phyloP scores from a whole-genome alignment of 495 filamentous ascomycete genomes.

The Hyaloscypha hepaticicola region DNA sequence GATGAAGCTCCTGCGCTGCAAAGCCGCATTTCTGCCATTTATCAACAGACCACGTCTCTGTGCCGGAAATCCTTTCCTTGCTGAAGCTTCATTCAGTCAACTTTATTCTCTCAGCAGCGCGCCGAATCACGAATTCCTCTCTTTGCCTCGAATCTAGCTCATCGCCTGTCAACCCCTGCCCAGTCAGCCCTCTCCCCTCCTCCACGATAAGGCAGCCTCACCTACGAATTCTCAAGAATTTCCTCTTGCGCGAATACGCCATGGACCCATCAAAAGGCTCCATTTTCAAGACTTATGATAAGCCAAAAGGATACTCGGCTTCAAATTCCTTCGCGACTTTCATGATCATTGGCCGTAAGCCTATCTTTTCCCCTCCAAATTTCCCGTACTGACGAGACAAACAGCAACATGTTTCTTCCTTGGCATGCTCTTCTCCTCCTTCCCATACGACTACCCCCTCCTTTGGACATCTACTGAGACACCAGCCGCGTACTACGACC shows the following conservation, averaged over 20 bases:
- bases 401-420: constrained; percentile 70
- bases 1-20: background rate
- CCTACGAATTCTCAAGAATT: background rate
- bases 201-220: constrained; percentile 15
- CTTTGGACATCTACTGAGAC: constrained; percentile 78
- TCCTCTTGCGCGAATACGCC: background rate
- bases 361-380: background rate
- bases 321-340: constrained; percentile 80
- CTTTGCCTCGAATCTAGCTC: background rate
- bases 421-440: constrained; percentile 94
- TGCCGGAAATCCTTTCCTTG: background rate
- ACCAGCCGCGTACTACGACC: constrained; percentile 64
- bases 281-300: constrained; percentile 33
- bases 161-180: background rate
- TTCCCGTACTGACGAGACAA: constrained; percentile 10
- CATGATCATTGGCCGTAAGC: constrained; percentile 90
- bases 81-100: background rate
- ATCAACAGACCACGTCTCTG: background rate
- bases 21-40: background rate
- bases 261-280: constrained; percentile 32
- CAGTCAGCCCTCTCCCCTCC: background rate
- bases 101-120: background rate
- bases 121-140: background rate
- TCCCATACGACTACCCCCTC: constrained; percentile 97
- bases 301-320: constrained; percentile 32